Evolutionary conservation across 2,329 filamentous ascomycete species (phyloP).

Genomic region (Aspergillus fumigatiaffinis): DNA sequence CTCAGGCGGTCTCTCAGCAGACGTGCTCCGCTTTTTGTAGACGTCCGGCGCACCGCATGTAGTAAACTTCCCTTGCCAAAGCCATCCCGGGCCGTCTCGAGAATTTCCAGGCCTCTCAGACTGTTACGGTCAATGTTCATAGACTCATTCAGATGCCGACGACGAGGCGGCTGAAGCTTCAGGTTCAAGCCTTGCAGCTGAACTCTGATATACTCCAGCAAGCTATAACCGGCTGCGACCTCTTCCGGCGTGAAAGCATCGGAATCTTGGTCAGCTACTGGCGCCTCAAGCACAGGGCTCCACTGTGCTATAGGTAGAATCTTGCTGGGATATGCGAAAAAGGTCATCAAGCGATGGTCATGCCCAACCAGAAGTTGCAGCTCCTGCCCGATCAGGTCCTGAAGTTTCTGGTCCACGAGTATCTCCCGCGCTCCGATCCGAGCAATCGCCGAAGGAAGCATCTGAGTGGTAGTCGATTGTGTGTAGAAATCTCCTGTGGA

Average conservation of each 20-base stretch:
- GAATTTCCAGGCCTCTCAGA: conserved; percentile 82
- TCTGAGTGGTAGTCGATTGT: conserved; percentile 66
- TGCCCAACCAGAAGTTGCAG: conserved; percentile 68
- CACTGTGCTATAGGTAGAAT: conserved; percentile 60
- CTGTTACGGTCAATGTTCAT: conserved; percentile 94
- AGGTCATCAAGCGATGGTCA: conserved; percentile 73
- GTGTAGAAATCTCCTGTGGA: conserved; percentile 95
- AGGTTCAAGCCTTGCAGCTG: conserved; percentile 73
- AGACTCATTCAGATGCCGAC: conserved; percentile 68
- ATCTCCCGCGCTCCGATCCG: conserved; percentile 82
- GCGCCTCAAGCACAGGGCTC: conserved; percentile 71
- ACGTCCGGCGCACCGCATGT: conserved; percentile 83
- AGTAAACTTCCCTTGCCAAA: conserved; percentile 77
- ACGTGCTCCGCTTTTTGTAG: conserved; percentile 85
- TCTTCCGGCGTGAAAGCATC: conserved; percentile 64
- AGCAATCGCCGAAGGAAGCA: conserved; percentile 74
- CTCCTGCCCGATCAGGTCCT: conserved; percentile 55
- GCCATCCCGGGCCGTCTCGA: conserved; percentile 78
- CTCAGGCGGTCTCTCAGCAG: conserved; percentile 81
- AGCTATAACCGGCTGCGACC: conserved; percentile 68
- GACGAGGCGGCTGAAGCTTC: conserved; percentile 77
- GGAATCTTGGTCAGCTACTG: conserved; percentile 54
- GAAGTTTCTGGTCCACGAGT: conserved; percentile 65
- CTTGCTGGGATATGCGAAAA: conserved; percentile 50
- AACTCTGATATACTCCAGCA: conserved; percentile 81